Conservation (phyloP, 2,329 filamentous ascomycete species). For the Apiospora marii region DNA sequence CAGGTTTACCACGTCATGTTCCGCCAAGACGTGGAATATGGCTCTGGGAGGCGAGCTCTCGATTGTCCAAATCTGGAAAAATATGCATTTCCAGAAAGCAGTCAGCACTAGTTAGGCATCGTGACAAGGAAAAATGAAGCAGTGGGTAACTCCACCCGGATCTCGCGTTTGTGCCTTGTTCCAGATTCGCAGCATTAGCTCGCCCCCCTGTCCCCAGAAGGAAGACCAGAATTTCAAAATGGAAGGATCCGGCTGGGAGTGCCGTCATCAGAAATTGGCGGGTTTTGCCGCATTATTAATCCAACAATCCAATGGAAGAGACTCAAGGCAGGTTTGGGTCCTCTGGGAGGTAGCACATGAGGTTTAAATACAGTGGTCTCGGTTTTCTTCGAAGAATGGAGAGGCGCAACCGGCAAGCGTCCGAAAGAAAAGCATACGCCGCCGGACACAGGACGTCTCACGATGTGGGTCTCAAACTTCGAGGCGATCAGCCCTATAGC, state of each 20-base stretch:
- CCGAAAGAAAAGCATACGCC: not conserved
- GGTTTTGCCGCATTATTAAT: not conserved
- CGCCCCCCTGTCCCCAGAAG: not conserved
- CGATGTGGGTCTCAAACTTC: not conserved
- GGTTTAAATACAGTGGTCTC: not conserved
- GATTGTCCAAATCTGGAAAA: not conserved
- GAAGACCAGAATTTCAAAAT: not conserved
- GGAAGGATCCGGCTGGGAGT: not conserved
- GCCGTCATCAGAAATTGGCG: not conserved
- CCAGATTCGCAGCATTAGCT: not conserved
- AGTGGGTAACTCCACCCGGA: conserved; percentile 8
- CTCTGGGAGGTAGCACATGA: not conserved
- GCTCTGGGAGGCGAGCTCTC: not conserved
- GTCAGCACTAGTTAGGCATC: conserved; percentile 8
- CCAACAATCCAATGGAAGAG: not conserved
- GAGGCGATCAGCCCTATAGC: not conserved
- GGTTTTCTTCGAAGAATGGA: not conserved
- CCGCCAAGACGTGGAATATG: not conserved
- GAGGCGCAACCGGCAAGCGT: not conserved
- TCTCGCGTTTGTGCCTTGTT: not conserved
- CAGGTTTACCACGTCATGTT: conserved; percentile 8
- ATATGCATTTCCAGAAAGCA: not conserved
- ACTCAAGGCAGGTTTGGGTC: not conserved
- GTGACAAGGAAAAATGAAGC: not conserved
- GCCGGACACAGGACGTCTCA: not conserved